phyloP scores from a whole-genome alignment of 2,329 filamentous ascomycete genomes.

The Hypoxylon sp. region DNA sequence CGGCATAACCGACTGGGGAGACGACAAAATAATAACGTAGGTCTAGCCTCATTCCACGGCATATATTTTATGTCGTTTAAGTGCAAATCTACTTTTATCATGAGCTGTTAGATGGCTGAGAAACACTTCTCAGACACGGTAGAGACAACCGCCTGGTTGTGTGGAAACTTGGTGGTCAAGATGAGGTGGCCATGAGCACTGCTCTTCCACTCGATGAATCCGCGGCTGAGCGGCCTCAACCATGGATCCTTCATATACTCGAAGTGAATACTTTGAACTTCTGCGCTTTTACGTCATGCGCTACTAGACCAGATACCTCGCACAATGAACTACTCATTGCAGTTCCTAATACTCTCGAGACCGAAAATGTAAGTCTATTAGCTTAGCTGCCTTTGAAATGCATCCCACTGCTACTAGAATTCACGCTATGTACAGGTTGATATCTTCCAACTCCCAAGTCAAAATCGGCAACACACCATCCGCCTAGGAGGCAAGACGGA shows the following conservation, averaged over 20 bases:
- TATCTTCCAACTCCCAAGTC: constrained; percentile 84
- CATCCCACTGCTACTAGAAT: neutral
- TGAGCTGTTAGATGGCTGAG: constrained; percentile 33
- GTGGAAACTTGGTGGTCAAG: constrained; percentile 78
- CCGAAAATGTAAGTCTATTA: constrained; percentile 70
- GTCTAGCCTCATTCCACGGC: constrained; percentile 55
- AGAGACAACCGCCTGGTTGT: constrained; percentile 88
- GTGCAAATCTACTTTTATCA: constrained; percentile 5
- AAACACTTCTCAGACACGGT: constrained; percentile 76
- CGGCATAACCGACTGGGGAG: constrained; percentile 78
- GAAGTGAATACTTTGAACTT: constrained; percentile 96
- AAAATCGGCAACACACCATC: constrained; percentile 75
- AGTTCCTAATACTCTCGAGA: constrained; percentile 82
- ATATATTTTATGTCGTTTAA: constrained; percentile 13
- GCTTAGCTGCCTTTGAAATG: neutral
- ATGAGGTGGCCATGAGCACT: constrained; percentile 76
- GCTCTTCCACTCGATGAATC: constrained; percentile 78
- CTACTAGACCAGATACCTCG: constrained; percentile 53
- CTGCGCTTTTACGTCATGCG: constrained; percentile 82
- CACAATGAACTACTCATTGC: constrained; percentile 74
- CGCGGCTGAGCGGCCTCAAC: constrained; percentile 68
- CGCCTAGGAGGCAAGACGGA: constrained; percentile 57
- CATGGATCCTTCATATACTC: constrained; percentile 88
- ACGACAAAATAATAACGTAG: constrained; percentile 86
- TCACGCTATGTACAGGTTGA: constrained; percentile 70